These are phyloP conservation scores for Naegleria gruberi DNA, from an alignment of 208 protist species.

Conservation along the genomic window DNA sequence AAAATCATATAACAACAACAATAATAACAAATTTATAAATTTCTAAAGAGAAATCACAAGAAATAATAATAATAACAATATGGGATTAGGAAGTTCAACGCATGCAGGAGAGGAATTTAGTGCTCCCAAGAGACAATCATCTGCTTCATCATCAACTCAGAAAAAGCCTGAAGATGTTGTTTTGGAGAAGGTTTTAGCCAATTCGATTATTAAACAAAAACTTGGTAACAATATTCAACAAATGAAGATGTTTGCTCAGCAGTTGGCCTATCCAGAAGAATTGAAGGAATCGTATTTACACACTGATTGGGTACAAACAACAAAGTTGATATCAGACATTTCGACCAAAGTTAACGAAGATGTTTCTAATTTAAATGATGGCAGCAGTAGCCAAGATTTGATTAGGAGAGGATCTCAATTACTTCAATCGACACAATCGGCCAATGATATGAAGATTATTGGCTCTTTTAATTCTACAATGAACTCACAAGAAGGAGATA, in stretches of 20 bases:
- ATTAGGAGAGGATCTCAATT: not conserved
- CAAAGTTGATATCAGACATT: not conserved
- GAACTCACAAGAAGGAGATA: not conserved
- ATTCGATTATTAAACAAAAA: not conserved
- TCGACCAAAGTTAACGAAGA: not conserved
- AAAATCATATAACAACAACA: too few species aligned
- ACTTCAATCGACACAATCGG: not conserved
- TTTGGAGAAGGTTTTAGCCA: not conserved
- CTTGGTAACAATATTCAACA: not conserved
- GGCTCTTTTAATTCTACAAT: not conserved
- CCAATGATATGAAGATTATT: not conserved
- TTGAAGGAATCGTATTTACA: not conserved
- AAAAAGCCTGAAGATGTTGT: not conserved
- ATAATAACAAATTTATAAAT: too few species aligned
- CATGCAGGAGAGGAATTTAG: not conserved
- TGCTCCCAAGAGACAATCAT: not conserved
- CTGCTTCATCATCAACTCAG: not conserved
- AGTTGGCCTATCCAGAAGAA: not conserved
- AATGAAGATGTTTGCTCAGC: not conserved
- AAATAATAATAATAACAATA: too few species aligned
- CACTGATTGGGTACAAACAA: not conserved
- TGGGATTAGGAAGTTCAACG: too few species aligned
- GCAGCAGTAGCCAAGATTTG: not conserved
- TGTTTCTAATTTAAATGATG: not conserved
- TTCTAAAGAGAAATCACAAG: too few species aligned